Conservation (phyloP, 768 basidiomycete species). For the Auricularia auricula-judae region DNA sequence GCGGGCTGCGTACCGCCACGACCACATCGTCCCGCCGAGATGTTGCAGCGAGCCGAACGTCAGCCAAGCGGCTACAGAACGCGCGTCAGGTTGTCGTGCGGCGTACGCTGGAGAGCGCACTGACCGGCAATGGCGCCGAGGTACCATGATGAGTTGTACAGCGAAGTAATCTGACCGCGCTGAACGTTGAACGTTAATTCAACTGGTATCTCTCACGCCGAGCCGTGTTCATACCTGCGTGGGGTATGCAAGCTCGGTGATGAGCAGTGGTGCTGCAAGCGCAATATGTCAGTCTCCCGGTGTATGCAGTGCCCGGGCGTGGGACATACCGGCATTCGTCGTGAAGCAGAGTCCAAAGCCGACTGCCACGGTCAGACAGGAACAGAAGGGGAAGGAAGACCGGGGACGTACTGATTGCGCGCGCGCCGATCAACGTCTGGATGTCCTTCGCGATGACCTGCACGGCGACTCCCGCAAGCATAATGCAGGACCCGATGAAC, state of each 20-base stretch:
- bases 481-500: conserved; percentile 49
- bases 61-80: conserved; percentile 31
- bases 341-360: conserved; percentile 55
- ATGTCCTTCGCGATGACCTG: conserved; percentile 40
- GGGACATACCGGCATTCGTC: conserved; percentile 30
- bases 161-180: not conserved
- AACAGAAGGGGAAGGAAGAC: conserved; percentile 22
- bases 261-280: conserved; percentile 37
- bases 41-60: conserved; percentile 31
- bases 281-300: not conserved
- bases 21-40: conserved; percentile 18
- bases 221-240: conserved; percentile 37
- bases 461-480: conserved; percentile 51
- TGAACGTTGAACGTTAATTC: not conserved
- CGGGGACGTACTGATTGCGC: conserved; percentile 29
- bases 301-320: not conserved
- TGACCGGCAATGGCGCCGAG: conserved; percentile 52
- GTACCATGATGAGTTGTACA: conserved; percentile 68
- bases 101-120: conserved; percentile 20
- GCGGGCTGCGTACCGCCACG: conserved; percentile 16
- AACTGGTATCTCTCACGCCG: not conserved
- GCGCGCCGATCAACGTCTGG: conserved; percentile 43
- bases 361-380: conserved; percentile 26
- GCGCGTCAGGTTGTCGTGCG: not conserved
- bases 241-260: conserved; percentile 60